Evolutionary conservation across 179 eudicot genomes (phyloP).

Genomic region (Corrigiola litoralis): DNA sequence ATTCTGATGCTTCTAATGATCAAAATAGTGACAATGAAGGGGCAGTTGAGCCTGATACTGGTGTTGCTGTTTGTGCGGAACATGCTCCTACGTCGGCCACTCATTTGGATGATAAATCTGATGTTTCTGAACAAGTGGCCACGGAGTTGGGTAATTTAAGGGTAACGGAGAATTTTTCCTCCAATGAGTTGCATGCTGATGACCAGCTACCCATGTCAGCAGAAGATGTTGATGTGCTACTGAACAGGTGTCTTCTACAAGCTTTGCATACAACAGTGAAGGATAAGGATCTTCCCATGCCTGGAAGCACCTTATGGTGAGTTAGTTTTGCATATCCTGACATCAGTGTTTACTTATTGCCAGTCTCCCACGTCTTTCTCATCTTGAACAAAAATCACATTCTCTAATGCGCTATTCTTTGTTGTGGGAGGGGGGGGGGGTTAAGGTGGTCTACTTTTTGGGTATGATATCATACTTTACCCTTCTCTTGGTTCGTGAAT

Average conservation of each 20-base stretch:
- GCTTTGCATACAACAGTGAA: conserved; percentile 88
- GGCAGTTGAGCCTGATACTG: conserved; percentile 31
- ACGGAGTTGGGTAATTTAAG: conserved; percentile 43
- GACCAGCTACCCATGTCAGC: conserved; percentile 45
- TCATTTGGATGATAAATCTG: conserved; percentile 24
- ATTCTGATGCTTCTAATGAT: conserved; percentile 36
- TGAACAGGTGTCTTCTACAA: conserved; percentile 85
- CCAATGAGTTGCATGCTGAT: conserved; percentile 40
- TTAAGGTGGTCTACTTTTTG: neutral
- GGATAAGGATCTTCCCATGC: conserved; percentile 90
- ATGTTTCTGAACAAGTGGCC: conserved; percentile 37
- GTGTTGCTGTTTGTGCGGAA: conserved; percentile 23
- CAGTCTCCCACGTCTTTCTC: neutral
- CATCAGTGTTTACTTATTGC: neutral
- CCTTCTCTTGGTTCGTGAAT: conserved; percentile 1
- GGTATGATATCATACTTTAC: neutral
- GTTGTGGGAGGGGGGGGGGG: neutral
- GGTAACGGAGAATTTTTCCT: conserved; percentile 37
- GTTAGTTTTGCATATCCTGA: conserved; percentile 18
- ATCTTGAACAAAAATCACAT: neutral
- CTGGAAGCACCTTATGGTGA: conserved; percentile 95
- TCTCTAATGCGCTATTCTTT: neutral
- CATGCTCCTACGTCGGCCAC: conserved; percentile 20
- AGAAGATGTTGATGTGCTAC: conserved; percentile 64
- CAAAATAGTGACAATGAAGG: conserved; percentile 34